Evolutionary conservation across 495 filamentous ascomycete species (phyloP), one percentile per base, ranked within the genome.

Genomic region (Penicillium diatomitis): DNA sequence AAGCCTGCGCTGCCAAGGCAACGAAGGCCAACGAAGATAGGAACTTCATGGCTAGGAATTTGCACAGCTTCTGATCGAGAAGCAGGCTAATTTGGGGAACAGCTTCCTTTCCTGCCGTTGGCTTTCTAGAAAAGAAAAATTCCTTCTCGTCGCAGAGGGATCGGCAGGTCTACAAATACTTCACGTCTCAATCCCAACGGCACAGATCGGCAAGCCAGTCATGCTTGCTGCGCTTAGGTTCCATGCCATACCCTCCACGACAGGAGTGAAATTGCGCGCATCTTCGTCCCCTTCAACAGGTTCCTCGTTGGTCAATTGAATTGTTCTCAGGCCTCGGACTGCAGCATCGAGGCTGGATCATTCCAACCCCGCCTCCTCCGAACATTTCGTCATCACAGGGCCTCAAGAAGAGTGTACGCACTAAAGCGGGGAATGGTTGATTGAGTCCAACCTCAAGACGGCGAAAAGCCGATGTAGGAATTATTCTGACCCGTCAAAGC

Each of bases 1-100:
- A 57, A 39, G 60, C 67, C 50, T 71, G 66, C 27, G 61, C 64
- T 33, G 66, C 67, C 50, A 73, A 52, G 41, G 54, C 55, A 38
- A 61, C 63, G 35, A 65, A 44, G 9, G 61, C 59, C 56, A 54
- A 64, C 32, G 59, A 42, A 7, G 64, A 61, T 38, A 60, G 43
- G 44, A 69, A 53, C 58, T 62, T 70, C 67, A 70, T 70, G 46
- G 10, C 42, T 30, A 34, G 52, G 42, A 8, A 33, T 32, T 20
- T 33, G 39, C 40, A 7, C 5, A 35, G 34, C 32, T 10, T 28
- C 11, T 9, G 34, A 20, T 28, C 37, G 35, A 12, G 32, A 20
- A 46, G 11, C n/a, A 36, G 36, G 32, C 44, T 35, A 29, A 35
- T 1, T 9, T 7, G 20, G 28, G 11, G 38, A 33, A 31, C 28